Evolutionary conservation across 2,329 filamentous ascomycete genomes (phyloP), one percentile per base, ranked within the genome.

Genomic region (Zymoseptoria brevis): DNA sequence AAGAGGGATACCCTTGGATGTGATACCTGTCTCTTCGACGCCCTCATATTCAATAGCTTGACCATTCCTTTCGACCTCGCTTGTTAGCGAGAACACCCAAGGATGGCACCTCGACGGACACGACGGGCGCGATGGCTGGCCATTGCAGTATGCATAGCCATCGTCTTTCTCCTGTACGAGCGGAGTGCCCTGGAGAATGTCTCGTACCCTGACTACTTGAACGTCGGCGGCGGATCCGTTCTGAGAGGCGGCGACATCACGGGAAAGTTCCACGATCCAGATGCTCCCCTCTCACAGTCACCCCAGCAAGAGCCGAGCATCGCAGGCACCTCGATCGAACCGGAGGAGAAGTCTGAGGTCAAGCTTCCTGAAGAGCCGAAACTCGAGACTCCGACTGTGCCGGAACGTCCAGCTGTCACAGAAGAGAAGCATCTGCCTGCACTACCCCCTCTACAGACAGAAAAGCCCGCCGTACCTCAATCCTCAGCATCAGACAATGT

Each of bases 121-220:
- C 64, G 66, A 50, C 63, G 67, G 48, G 62, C 66, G 19, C 62
- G 67, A 16, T 58, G 67, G 52, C 53, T 69, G 60, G 66, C 64
- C 22, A 57, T 69, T 6, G 63, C 62, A 13, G 62, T 65, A 53
- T 68, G 67, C 58, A 61, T 62, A 41, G 57, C 63, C 49, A 64
- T 64, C 50, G 64, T 66, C 35, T 64, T 67, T 59, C 59, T 69
- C 55, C 57, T 69, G 19, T 69, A 68, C 57, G 60, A 63, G 53
- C 66, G 60, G 26, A 62, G 62, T 53, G 54, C 54, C n/a, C 55
- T 53, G 19, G 59, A 30, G 13, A 56, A 56, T 29, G 58, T 58
- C 9, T 57, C 60, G 24, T 62, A 61, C 52, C 59, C 62, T 45
- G 60, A 61, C 48, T 60, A 62, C 24, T 53, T 63, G 21, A 57